Base-by-base conservation (phyloP, 1,139 yeast species). In the Hyphopichia buzzinii region DNA sequence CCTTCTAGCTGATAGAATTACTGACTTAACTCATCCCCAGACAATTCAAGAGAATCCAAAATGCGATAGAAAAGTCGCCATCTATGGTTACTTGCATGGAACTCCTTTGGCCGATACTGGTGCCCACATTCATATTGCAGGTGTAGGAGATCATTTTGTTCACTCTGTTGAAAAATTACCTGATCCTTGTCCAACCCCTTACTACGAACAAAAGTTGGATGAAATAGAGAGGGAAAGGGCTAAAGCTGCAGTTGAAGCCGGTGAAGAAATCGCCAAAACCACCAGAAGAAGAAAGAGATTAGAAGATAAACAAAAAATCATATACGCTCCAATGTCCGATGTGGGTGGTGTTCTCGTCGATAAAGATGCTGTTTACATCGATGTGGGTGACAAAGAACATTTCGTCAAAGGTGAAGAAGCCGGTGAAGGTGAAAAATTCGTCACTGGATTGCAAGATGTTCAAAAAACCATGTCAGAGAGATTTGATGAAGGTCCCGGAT, bases 101-200 rank as follows among this genome's bases (percentile, higher is more conserved):
- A 86, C 97, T 0, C 90, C 97, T 4, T 65, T 94, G 43, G 77
- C 92, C 1, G 62, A 74, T 2, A 54, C 72, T n/a, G 77, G 84
- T 43, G 89, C 96, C 4, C 77, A 84, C 47, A 84, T 92, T 8
- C 99, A 94, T 58, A 79, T 94, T 40, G 95, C 98, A 1, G 99
- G 99, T 49, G 84, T 89, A 4, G 99, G 98, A 38, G 99, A 94
- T 57, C 75, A 82, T 49, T 69, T 81, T 2, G 84, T 88, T 4
- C 72, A 81, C 17, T 75, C 80, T 8, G 81, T 89, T 15, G 97
- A 92, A 58, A 84, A 89, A 50, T 69, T 94, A 36, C 97, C 97
- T 2, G 99, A 94, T 66, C 99, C 99, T 13, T 94, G 98, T 59
- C 98, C 99, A 30, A 92, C 98, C 1, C 99, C 99, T 3, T 85